Conservation (phyloP, 768 basidiomycete species). For the Panus rudis region DNA sequence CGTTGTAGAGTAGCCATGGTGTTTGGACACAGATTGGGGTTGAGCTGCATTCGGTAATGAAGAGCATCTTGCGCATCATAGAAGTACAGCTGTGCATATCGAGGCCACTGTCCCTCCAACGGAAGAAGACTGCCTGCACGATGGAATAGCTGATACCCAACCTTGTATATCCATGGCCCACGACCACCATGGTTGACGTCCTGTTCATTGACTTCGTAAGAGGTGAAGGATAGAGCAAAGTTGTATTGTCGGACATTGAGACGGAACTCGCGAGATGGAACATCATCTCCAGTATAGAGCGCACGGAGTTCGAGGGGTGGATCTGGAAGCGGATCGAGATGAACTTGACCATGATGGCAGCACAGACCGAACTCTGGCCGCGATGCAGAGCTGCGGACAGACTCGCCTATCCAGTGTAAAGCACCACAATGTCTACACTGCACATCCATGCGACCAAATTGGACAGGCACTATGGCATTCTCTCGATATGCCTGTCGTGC, state of each 20-base stretch:
- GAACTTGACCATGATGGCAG: conserved; percentile 30
- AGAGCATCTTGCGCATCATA: conserved; percentile 32
- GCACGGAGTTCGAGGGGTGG: conserved; percentile 18
- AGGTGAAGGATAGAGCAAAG: conserved; percentile 33
- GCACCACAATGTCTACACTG: conserved; percentile 28
- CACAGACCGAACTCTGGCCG: conserved; percentile 28
- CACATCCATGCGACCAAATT: conserved; percentile 29
- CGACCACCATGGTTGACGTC: conserved; percentile 19
- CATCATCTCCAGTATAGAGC: conserved; percentile 14
- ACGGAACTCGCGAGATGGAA: conserved; percentile 21
- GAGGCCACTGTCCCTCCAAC: conserved; percentile 11
- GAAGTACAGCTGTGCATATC: conserved; percentile 36
- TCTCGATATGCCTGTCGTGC: no score
- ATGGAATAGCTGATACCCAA: conserved; percentile 33
- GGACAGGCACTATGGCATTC: no score
- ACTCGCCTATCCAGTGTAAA: conserved; percentile 30
- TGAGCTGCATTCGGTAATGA: conserved; percentile 12
- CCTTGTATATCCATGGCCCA: conserved; percentile 28
- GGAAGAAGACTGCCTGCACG: conserved; percentile 27
- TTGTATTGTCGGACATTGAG: conserved; percentile 36
- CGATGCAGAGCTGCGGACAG: conserved; percentile 7
- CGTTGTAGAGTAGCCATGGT: conserved; percentile 11
- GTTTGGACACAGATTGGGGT: conserved; percentile 4
- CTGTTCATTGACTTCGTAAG: conserved; percentile 27
- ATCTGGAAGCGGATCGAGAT: conserved; percentile 15